Evolutionary conservation across 352 stramenopile species (phyloP), one percentile per base, ranked within the genome.

Genomic region (Blastocystis sp.): DNA sequence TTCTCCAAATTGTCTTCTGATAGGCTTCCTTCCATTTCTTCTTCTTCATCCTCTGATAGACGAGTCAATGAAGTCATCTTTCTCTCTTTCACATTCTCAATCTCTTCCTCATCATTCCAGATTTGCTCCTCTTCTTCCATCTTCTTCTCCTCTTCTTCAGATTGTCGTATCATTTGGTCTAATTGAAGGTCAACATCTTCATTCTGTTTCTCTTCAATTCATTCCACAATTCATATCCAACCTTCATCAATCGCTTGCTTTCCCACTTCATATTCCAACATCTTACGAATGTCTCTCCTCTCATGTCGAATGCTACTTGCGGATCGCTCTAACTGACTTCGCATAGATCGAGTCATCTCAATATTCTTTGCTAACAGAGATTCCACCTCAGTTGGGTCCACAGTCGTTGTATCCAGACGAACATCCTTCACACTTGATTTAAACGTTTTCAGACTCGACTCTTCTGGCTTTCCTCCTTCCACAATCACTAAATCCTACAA

Each of bases 281-380:
- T 32, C 4, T 83, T 83, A 4, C 52, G 16, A 19, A 66, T 21
- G 9, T 83, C 49, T n/a, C 27, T 57, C 21, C 51, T 24, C 29
- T 83, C 71, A 19, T 56, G 43, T 19, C 71, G 71, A 29, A 83
- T 39, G 27, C 71, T 83, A 27, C 71, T 83, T 19, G 49, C 54
- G 19, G 71, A 83, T 11, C 71, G 71, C 1, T 83, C 71, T n/a
- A 83, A n/a, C 29, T 42, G 56, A 21, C 51, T 52, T 29, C 71
- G 43, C 46, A 83, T 24, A 27, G 71, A 19, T 37, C 51, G 43
- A 12, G 29, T 39, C 43, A 42, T 56, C 51, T 51, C 71, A 9
- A 27, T 66, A 24, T 65, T 54, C 32, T 39, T 27, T 49, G 37
- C 11, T n/a, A 52, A 66, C 46, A 16, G 6, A 16, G 6, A 6